A percentile compares a stretch with the other conserved stretches of the same genome.
These are phyloP conservation scores for Cytospora schulzeri DNA, from an alignment of 2,329 filamentous ascomycete genomes.

Conservation along the genomic window DNA sequence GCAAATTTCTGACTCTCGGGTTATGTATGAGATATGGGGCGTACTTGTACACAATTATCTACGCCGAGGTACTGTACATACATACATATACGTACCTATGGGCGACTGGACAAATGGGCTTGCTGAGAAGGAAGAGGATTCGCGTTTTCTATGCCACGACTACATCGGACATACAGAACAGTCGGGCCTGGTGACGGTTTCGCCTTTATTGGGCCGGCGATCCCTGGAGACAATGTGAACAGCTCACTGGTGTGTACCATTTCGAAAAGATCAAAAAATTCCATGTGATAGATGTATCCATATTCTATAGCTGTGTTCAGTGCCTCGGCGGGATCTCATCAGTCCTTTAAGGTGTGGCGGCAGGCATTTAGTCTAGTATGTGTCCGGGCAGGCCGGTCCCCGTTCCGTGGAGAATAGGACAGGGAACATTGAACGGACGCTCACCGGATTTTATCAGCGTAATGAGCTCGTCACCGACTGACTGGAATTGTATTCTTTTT, in stretches of 20 bases:
- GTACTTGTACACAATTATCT: slow-evolving; percentile 18
- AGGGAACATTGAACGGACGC: not conserved
- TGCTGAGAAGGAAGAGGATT: not conserved
- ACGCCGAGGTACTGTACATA: slow-evolving; percentile 11
- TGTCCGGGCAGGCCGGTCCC: not conserved
- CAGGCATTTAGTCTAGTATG: not conserved
- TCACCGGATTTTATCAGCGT: not conserved
- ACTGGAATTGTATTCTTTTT: not conserved
- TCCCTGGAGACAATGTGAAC: not conserved
- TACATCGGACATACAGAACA: not conserved
- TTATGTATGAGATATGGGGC: slow-evolving; percentile 9
- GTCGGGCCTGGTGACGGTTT: not conserved
- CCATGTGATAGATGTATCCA: not conserved
- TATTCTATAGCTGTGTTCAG: not conserved
- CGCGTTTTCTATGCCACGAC: not conserved
- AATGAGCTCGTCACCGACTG: not conserved
- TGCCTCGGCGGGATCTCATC: not conserved
- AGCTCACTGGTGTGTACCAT: not conserved
- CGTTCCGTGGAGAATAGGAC: not conserved
- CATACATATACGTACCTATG: not conserved
- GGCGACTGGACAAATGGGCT: not conserved
- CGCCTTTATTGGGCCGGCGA: not conserved
- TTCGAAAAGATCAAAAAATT: not conserved
- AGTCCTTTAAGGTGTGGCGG: not conserved
- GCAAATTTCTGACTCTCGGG: slow-evolving; percentile 2